These are phyloP conservation scores for Colletotrichum euphorbiae DNA, from an alignment of 2,329 filamentous ascomycete species.

Conservation along the genomic window DNA sequence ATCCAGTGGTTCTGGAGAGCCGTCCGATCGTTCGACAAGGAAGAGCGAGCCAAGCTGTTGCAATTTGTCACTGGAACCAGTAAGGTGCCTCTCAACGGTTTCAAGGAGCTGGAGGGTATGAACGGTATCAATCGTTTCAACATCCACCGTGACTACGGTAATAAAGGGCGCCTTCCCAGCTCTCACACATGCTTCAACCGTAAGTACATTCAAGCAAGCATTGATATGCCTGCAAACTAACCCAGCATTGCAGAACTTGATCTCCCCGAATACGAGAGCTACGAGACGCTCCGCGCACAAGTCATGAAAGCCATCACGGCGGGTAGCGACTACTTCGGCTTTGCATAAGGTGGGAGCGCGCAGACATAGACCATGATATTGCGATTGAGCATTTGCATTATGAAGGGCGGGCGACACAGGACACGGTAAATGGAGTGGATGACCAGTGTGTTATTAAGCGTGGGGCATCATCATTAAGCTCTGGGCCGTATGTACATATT, in stretches of 20 bases:
- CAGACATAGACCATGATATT: conserved; percentile 33
- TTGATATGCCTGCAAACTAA: conserved; percentile 4
- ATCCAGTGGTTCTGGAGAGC: conserved; percentile 99
- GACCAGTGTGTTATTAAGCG: conserved; percentile 26
- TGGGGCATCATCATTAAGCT: conserved; percentile 14
- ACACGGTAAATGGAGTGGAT: conserved; percentile 21
- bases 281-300: conserved; percentile 88
- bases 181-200: conserved; percentile 99
- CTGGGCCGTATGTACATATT: conserved; percentile 33
- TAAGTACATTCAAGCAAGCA: conserved; percentile 65
- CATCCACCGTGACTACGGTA: conserved; percentile 97
- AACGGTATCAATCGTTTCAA: conserved; percentile 98
- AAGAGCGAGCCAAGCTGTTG: conserved; percentile 95
- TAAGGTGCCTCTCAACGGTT: conserved; percentile 97
- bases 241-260: conserved; percentile 80
- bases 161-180: conserved; percentile 93
- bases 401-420: conserved; percentile 30
- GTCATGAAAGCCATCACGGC: conserved; percentile 97
- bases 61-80: conserved; percentile 99
- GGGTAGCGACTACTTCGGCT: conserved; percentile 97
- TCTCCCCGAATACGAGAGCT: conserved; percentile 97
- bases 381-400: conserved; percentile 38
- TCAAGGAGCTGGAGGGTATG: conserved; percentile 99
- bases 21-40: conserved; percentile 96
- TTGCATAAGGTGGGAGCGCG: conserved; percentile 72